Base-by-base conservation (phyloP, 2,329 filamentous ascomycete species). In the Thermochaetoides dissita region DNA sequence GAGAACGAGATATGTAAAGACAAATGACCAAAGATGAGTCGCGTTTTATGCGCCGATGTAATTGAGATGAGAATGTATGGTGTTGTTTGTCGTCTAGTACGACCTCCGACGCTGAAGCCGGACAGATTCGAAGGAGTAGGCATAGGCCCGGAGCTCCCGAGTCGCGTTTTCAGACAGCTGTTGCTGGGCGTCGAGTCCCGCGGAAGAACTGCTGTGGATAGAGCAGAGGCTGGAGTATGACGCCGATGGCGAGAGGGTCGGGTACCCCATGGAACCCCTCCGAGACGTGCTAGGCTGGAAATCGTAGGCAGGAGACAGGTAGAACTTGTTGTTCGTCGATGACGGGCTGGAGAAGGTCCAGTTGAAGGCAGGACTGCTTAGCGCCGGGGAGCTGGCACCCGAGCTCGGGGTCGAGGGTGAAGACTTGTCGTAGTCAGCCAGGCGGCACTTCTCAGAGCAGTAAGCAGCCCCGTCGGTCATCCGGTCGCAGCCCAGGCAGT, bases 401-500 rank as follows among this genome's bases (percentile, higher is more conserved):
- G 78, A 76, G 57, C 69, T 68, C 10, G 71, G 65, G 40, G 68
- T 64, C 10, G 65, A 63, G 9, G 69, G 55, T 6, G 68, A 71
- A 33, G 74, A 78, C 63, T 78, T 79, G 63, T 94, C 87, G 54
- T 89, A 79, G 64, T 94, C 88, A 51, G 84, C 82, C 36, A 95
- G 71, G 51, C 86, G 77, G 72, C 88, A 95, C 30, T 84, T 76
- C 65, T 95, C 87, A 37, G 86, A 94, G 72, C 88, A 95, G 71
- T 94, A 94, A 51, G 84, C 78, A 48, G 79, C 79, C 43, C 79
- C 79, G 50, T 84, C 75, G 46, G 83, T 87, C 65, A 93, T 84
- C 66, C 82, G 81, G 67, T 95, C 88, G 69, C 88, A 95, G 67
- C 83, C 79, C 55, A 95, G 78, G 72, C 88, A 95, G 74, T 86